phyloP scores from a whole-genome alignment of 768 basidiomycete genomes.

The Hypsizygus marmoreus region DNA sequence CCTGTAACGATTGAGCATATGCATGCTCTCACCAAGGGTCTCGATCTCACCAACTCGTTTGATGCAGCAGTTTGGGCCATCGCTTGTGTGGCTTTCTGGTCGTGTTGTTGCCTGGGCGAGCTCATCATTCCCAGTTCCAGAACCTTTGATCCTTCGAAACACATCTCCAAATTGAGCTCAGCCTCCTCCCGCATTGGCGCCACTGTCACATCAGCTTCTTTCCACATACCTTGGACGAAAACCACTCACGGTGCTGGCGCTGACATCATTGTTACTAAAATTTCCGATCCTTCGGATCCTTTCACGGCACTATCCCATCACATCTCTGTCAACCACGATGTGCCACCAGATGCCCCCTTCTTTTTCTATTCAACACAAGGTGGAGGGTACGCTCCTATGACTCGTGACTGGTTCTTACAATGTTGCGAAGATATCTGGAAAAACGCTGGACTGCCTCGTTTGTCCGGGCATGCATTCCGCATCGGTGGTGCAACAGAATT shows the following conservation, averaged over 20 bases:
- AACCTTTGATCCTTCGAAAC: background rate
- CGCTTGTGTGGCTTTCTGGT: constrained; percentile 3
- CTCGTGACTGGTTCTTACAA: background rate
- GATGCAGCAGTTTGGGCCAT: constrained; percentile 9
- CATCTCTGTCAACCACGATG: background rate
- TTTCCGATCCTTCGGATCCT: background rate
- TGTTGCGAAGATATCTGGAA: constrained; percentile 6
- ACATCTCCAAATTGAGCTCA: background rate
- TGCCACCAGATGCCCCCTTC: constrained; percentile 1
- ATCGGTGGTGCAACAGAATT: constrained; percentile 5
- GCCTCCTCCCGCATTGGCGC: background rate
- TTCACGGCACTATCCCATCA: constrained; percentile 1
- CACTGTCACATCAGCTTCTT: constrained; percentile 11
- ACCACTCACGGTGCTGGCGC: constrained; percentile 26
- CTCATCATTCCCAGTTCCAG: constrained; percentile 1
- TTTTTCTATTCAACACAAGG: constrained; percentile 4
- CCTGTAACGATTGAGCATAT: constrained; percentile 11
- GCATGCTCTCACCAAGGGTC: constrained; percentile 1
- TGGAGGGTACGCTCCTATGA: constrained; percentile 19
- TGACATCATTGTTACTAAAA: constrained; percentile 21
- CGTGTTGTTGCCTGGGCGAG: constrained; percentile 8
- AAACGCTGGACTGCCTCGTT: background rate
- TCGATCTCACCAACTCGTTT: constrained; percentile 4
- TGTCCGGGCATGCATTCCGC: constrained; percentile 4
- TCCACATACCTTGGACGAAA: constrained; percentile 39